These are phyloP conservation scores for Suillus lakei DNA, from an alignment of 768 basidiomycete genomes.

Conservation along the genomic window DNA sequence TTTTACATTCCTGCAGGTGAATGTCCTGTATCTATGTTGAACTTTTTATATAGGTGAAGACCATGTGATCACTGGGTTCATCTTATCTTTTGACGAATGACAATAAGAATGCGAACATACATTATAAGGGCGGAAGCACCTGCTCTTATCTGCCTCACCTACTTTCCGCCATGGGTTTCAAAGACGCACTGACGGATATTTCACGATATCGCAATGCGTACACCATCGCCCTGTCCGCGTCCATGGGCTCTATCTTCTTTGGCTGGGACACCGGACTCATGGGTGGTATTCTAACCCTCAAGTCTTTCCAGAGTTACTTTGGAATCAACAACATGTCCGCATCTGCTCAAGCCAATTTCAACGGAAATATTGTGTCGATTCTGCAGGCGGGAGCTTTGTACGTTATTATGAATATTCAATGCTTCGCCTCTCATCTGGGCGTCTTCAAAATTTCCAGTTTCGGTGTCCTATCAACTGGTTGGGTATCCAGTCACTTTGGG, in stretches of 20 bases:
- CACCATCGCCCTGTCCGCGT: conserved; percentile 46
- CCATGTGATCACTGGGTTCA: neutral
- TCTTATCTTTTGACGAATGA: neutral
- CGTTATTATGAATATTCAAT: conserved; percentile 18
- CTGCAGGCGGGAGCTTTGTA: conserved; percentile 55
- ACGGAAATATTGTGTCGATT: conserved; percentile 57
- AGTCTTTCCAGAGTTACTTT: conserved; percentile 53
- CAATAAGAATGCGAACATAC: neutral
- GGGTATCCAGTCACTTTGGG: conserved; percentile 47
- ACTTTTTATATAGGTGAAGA: neutral
- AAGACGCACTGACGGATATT: conserved; percentile 25
- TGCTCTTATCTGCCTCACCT: neutral
- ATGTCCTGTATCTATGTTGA: neutral
- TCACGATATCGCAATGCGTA: conserved; percentile 50
- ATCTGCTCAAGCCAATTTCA: conserved; percentile 44
- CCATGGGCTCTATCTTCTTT: conserved; percentile 53
- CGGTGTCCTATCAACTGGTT: conserved; percentile 47
- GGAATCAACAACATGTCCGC: conserved; percentile 45
- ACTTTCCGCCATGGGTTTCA: conserved; percentile 28
- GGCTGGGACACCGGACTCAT: conserved; percentile 57
- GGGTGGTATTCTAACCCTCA: conserved; percentile 51
- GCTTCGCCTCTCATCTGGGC: neutral
- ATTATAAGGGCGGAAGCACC: neutral
- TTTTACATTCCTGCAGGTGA: neutral
- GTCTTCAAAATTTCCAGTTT: conserved; percentile 37